phyloP scores from a whole-genome alignment of 2,329 filamentous ascomycete species.

The Penicillium sp. region DNA sequence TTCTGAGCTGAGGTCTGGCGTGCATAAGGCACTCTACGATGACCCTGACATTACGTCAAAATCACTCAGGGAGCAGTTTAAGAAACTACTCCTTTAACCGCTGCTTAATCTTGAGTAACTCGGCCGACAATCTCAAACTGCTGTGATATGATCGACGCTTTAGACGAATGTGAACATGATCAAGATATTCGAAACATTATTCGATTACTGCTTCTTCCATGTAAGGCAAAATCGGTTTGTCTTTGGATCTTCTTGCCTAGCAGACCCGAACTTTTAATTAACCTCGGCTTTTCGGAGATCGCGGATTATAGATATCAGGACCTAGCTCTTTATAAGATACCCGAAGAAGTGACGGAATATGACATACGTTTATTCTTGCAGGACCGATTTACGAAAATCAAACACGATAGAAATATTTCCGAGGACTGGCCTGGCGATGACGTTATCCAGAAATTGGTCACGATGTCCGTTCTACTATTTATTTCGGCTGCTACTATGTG shows the following conservation, averaged over 20 bases:
- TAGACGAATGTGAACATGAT: conserved; percentile 18
- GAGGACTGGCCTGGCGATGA: background rate
- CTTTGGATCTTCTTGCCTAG: conserved; percentile 27
- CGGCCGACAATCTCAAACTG: conserved; percentile 1
- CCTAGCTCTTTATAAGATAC: conserved; percentile 14
- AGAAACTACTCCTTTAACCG: conserved; percentile 29
- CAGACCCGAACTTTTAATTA: conserved; percentile 26
- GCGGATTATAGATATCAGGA: conserved; percentile 19
- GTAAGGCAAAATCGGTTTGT: conserved; percentile 6
- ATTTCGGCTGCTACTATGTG: conserved; percentile 8
- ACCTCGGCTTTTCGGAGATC: conserved; percentile 23
- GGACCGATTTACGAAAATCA: conserved; percentile 16
- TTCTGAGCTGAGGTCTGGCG: conserved; percentile 26
- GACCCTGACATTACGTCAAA: conserved; percentile 28
- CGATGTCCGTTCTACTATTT: background rate
- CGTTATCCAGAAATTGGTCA: background rate
- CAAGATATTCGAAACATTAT: conserved; percentile 21
- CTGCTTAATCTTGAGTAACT: conserved; percentile 13
- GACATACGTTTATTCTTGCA: conserved; percentile 26
- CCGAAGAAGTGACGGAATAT: conserved; percentile 19
- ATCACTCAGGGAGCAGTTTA: conserved; percentile 31
- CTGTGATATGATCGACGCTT: conserved; percentile 22
- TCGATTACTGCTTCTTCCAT: conserved; percentile 16
- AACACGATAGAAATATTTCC: conserved; percentile 1
- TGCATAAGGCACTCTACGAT: conserved; percentile 23